Evolutionary conservation across 805 yeast species (phyloP), one percentile per base, ranked within the genome.

Genomic region (Pichia gijzeniarum): DNA sequence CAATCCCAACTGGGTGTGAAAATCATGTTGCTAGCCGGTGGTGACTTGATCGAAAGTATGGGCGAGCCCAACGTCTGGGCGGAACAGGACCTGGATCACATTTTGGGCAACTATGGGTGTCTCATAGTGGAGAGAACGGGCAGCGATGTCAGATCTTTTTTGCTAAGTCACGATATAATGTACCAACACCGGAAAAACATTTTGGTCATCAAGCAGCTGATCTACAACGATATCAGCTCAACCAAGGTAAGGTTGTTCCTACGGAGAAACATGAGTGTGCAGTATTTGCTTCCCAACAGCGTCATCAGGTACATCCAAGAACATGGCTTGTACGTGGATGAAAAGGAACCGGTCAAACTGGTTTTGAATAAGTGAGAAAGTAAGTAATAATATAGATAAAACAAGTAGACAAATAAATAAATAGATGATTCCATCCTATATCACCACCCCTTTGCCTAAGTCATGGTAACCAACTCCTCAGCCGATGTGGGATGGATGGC

Each of bases 41-140:
- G 99, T 36, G 99, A 93, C 65, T 74, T 93, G 55, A 93, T 93
- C 44, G 99, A 93, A 64, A 82, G 95, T 37, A 93, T 93, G 98
- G 99, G 99, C n/a, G 99, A 93, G 65, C 98, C 99, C 19, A 93
- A 91, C 58, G 99, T 93, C 33, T 93, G 99, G 99, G 95, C 95
- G 1, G 98, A 91, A 62, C 83, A 76, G 47, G 99, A 93, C 65
- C 72, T 93, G 57, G 95, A 89, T 58, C 99, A 93, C 62, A 93
- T 93, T 39, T 72, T 93, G 54, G 99, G 99, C 22, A 82, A 85
- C 50, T 93, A 93, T 64, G 99, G 99, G 3, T 93, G 99, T 68
- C 70, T 93, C 51, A 93, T 93, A 41, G 96, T 93, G 19, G 99
- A 93, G 70, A 75, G 99, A 55, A 91, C 99, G 0, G 99, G 99